These are phyloP conservation scores for Rehmannia glutinosa DNA, from an alignment of 257 asterid species.

Conservation along the genomic window DNA sequence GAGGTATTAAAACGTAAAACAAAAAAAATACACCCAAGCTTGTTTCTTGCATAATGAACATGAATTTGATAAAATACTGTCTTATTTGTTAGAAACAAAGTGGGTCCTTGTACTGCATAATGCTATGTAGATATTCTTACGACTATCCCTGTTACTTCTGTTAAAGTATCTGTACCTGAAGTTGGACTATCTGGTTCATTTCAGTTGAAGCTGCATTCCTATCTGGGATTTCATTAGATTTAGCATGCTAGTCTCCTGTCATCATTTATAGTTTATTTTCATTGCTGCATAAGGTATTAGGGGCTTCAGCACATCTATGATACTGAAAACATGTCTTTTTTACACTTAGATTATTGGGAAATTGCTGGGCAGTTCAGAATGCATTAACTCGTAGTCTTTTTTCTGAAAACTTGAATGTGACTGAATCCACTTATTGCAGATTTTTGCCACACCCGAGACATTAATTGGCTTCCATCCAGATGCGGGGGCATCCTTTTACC, in stretches of 20 bases:
- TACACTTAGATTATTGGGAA: no score
- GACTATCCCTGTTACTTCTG: no score
- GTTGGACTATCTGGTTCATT: not conserved
- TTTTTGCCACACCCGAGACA: conserved; percentile 92
- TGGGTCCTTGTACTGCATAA: no score
- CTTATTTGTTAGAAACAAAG: not conserved
- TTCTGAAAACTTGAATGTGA: conserved; percentile 2
- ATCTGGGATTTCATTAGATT: not conserved
- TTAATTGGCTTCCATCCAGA: conserved; percentile 97
- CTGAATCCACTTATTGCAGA: conserved; percentile 39
- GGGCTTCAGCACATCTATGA: not conserved
- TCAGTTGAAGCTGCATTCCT: not conserved
- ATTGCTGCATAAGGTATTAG: no score
- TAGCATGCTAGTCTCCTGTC: not conserved
- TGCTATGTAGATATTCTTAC: no score
- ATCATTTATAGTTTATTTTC: no score
- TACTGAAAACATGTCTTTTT: no score
- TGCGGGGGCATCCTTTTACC: conserved; percentile 96
- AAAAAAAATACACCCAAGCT: not conserved
- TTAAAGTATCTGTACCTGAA: not conserved
- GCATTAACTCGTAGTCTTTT: no score
- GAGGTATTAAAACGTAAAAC: not conserved
- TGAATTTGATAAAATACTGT: not conserved
- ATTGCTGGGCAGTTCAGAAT: no score
- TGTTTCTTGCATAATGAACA: not conserved